These are phyloP conservation scores for Starmerella lactis-condensi DNA, from an alignment of 805 yeast genomes.

Conservation along the genomic window DNA sequence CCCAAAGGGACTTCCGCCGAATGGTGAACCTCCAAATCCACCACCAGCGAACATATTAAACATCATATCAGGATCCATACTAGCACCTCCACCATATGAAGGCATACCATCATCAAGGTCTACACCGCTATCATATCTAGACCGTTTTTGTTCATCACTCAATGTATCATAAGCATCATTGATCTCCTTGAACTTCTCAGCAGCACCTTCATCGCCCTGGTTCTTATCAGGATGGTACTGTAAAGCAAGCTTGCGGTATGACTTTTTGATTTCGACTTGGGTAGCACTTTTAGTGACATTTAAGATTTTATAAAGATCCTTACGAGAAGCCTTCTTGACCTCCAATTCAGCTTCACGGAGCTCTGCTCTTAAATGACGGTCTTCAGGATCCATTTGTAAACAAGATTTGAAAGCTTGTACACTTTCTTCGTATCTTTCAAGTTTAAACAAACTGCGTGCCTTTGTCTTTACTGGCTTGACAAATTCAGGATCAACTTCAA, in stretches of 20 bases:
- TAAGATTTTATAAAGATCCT: constrained; percentile 43
- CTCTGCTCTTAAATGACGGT: constrained; percentile 22
- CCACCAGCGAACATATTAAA: constrained; percentile 28
- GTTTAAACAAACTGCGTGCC: constrained; percentile 25
- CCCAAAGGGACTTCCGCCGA: no score
- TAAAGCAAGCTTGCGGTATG: constrained; percentile 57
- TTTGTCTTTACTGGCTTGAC: constrained; percentile 36
- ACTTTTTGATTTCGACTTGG: constrained; percentile 45
- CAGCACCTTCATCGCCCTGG: constrained; percentile 47
- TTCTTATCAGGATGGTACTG: constrained; percentile 70
- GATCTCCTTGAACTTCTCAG: constrained; percentile 84
- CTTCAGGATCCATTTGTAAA: constrained; percentile 23
- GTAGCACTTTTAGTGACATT: constrained; percentile 35
- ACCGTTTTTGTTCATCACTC: constrained; percentile 74
- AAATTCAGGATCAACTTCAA: constrained; percentile 48
- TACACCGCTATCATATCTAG: constrained; percentile 73
- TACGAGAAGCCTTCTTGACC: constrained; percentile 25
- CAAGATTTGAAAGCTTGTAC: constrained; percentile 24
- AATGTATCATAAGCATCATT: constrained; percentile 73
- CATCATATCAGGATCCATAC: constrained; percentile 23
- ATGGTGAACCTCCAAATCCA: constrained; percentile 1
- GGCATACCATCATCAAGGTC: constrained; percentile 29
- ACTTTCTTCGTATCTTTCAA: constrained; percentile 27
- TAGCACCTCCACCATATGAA: constrained; percentile 38
- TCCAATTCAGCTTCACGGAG: constrained; percentile 27